These are phyloP conservation scores for Jatropha podagrica DNA, from an alignment of 441 rosid species.

Conservation along the genomic window DNA sequence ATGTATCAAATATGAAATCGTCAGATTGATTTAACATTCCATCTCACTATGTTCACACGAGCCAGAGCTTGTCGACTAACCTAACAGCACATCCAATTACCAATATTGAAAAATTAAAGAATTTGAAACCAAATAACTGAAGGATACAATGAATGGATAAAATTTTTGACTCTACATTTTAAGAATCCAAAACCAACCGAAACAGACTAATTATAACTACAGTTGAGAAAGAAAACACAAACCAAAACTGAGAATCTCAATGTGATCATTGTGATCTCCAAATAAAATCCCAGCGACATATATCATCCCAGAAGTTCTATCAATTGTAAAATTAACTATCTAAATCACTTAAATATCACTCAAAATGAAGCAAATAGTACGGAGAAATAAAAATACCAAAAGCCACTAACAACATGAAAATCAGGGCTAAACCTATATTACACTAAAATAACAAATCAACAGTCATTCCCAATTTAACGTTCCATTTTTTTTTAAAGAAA, in stretches of 20 bases:
- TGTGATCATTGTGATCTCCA: background rate
- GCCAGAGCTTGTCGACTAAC: background rate
- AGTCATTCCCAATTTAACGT: background rate
- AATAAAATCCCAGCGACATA: background rate
- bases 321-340: background rate
- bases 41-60: background rate
- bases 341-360: background rate
- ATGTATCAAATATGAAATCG: slow-evolving; percentile 10
- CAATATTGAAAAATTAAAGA: background rate
- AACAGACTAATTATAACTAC: background rate
- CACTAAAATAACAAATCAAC: background rate
- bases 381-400: background rate
- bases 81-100: background rate
- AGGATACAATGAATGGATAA: background rate
- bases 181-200: background rate
- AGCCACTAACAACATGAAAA: background rate
- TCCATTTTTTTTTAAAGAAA: background rate
- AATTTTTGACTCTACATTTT: no score
- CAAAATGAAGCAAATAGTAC: background rate
- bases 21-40: background rate
- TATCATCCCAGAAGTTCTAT: background rate
- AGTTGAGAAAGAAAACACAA: no score
- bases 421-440: background rate
- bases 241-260: background rate
- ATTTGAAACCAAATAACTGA: no score